Conservation (phyloP, 169 alveolate species). For the Cryptosporidium andersoni region DNA sequence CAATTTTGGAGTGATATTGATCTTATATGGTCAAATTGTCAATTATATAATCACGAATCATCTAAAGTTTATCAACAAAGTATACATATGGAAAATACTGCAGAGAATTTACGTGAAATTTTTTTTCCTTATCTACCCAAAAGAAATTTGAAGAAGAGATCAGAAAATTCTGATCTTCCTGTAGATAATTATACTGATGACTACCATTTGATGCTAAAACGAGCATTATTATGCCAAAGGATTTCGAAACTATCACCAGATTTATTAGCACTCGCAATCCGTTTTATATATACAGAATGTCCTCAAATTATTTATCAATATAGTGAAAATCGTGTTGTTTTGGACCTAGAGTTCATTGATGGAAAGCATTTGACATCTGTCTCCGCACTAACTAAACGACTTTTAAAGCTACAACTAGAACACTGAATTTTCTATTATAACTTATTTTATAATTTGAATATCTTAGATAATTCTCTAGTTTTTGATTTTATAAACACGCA, state of each 20-base stretch:
- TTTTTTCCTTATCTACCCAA: conserved; percentile 14
- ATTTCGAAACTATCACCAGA: conserved; percentile 64
- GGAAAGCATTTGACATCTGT: conserved; percentile 15
- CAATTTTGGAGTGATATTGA: conserved; percentile 72
- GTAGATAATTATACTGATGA: conserved; percentile 21
- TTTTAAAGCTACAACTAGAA: conserved; percentile 20
- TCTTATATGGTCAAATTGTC: conserved; percentile 58
- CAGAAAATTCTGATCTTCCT: conserved; percentile 21
- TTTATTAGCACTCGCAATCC: conserved; percentile 42
- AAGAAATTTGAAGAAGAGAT: conserved; percentile 10
- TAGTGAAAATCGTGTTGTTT: conserved; percentile 21
- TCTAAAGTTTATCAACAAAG: conserved; percentile 66
- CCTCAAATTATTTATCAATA: conserved; percentile 38
- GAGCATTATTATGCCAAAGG: conserved; percentile 22
- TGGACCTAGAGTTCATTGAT: conserved; percentile 36
- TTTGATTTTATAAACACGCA: no score
- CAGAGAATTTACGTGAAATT: conserved; percentile 17
- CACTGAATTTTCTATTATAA: not conserved
- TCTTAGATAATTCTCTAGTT: no score
- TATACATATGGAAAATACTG: conserved; percentile 9
- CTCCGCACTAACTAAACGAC: conserved; percentile 58
- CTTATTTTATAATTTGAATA: no score
- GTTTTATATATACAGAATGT: conserved; percentile 49
- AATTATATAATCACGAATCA: conserved; percentile 63
- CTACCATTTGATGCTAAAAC: not conserved